Evolutionary conservation across 495 filamentous ascomycete species (phyloP), one percentile per base, ranked within the genome.

Genomic region (Barbatosphaeria neglecta): DNA sequence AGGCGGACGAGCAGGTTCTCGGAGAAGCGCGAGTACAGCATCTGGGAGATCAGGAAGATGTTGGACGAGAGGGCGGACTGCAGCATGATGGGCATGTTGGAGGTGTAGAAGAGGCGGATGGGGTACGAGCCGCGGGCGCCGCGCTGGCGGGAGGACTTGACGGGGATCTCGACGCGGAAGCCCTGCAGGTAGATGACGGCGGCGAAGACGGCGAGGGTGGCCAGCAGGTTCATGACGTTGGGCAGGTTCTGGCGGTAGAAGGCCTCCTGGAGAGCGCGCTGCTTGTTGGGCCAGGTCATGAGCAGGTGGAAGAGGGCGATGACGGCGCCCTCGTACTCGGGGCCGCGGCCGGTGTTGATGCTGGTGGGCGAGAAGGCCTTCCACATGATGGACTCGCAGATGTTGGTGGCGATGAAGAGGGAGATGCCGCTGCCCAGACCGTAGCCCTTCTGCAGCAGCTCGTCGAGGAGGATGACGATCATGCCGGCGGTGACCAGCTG

Each of bases 351-450:
- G 48, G 93, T 97, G 76, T 99, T 99, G 72, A 99, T 94, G 61
- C 92, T 96, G 15, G 93, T 99, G 22, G 93, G 93, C 45, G 89
- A 95, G 75, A 97, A 97, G 17, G 93, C 93, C 76, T 95, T 95
- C 93, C 93, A 99, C 66, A 99, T 82, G 64, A 99, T 99, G 27
- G 89, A 95, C 72, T 99, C 93, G 83, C 93, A 99, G 71, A 99
- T 97, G 78, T 97, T 97, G 74, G 93, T 99, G 46, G 93, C 93
- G 63, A 99, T 99, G 80, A 99, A 99, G 46, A 99, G 83, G 38
- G 89, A 95, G 66, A 99, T 99, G 70, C 93, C 93, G 64, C 85
- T 90, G 63, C 92, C 93, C 47, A 99, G 82, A 65, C 93, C 93
- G 60, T 99, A 99, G 45, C 93, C 92, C 79, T 99, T 99, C 75